Conservation (phyloP, 2,329 filamentous ascomycete species). For the Fusarium kyushuense region DNA sequence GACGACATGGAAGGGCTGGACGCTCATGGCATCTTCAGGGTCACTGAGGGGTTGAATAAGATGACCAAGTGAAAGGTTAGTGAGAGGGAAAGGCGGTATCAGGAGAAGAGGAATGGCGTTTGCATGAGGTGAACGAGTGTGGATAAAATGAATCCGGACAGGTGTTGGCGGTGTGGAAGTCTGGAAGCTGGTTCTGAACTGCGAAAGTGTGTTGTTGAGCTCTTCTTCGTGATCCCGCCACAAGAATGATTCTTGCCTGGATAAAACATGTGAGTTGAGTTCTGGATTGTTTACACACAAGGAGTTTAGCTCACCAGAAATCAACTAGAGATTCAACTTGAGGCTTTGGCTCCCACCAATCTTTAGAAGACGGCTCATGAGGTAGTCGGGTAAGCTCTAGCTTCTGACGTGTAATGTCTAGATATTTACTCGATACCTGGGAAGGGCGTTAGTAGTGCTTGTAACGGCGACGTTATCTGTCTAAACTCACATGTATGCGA, state of each 20-base stretch:
- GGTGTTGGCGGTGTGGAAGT: constrained; percentile 56
- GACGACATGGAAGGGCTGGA: constrained; percentile 73
- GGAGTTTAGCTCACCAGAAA: constrained; percentile 64
- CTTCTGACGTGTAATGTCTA: constrained; percentile 75
- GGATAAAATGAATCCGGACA: constrained; percentile 73
- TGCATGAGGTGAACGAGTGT: constrained; percentile 64
- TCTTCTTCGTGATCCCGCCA: constrained; percentile 71
- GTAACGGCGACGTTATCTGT: background rate
- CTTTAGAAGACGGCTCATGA: constrained; percentile 64
- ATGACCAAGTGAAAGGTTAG: constrained; percentile 70
- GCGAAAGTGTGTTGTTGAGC: constrained; percentile 70
- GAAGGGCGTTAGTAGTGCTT: constrained; percentile 45
- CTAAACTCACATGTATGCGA: constrained; percentile 65
- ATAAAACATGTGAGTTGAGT: background rate
- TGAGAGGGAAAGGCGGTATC: constrained; percentile 74
- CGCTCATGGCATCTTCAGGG: constrained; percentile 58
- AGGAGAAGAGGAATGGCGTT: constrained; percentile 73
- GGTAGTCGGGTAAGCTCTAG: constrained; percentile 74
- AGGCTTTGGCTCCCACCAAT: constrained; percentile 71
- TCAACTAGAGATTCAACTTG: constrained; percentile 74
- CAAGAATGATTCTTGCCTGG: constrained; percentile 73
- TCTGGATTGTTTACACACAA: background rate
- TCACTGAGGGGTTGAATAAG: constrained; percentile 67
- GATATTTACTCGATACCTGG: constrained; percentile 74
- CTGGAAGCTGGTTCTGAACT: constrained; percentile 70